Base-by-base conservation (phyloP, 495 filamentous ascomycete genomes). In the Haplographium delicatum region DNA sequence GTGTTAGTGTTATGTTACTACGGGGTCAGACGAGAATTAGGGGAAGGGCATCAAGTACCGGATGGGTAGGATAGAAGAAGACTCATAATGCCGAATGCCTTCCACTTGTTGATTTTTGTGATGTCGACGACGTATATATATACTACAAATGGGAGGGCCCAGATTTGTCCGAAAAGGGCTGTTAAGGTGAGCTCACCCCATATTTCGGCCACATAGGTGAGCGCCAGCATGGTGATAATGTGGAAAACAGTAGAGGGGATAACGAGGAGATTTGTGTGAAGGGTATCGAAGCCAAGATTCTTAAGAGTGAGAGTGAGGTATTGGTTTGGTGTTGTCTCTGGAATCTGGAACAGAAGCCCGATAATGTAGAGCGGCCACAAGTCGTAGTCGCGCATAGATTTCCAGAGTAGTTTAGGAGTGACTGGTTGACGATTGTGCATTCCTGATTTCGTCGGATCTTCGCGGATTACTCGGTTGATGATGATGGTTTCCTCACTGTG, bases 401-500 rank as follows among this genome's bases (percentile, higher is more conserved):
- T 57, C 72, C 75, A 80, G 15, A 89, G 70, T 22, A 74, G 66
- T 31, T 65, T 76, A 0, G 72, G 73, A 0, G 75, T 78, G 7
- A 89, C 64, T 2, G 76, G 75, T 63, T 88, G 77, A 3, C 83
- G 66, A 45, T 72, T 75, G 59, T 77, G 71, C 74, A 77, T 76
- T 22, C 59, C 60, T 18, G 46, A 27, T 47, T 88, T 88, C 47
- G 71, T 78, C 0, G 84, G 84, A 51, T 88, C 84, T 35, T 87
- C 84, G 23, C 84, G 75, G 22, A 89, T 68, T 2, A 88, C 72
- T 2, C 86, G 78, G 51, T 89, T 90, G 11, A 87, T 80, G 20
- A 90, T 80, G 50, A 89, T 86, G 3, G 64, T 74, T 54, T 83
- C 80, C 55, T 87, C 81, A 1, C 69, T n/a, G n/a, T n/a, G 76